Conservation (phyloP, 305 asterid species). For the Plantago rigida region DNA sequence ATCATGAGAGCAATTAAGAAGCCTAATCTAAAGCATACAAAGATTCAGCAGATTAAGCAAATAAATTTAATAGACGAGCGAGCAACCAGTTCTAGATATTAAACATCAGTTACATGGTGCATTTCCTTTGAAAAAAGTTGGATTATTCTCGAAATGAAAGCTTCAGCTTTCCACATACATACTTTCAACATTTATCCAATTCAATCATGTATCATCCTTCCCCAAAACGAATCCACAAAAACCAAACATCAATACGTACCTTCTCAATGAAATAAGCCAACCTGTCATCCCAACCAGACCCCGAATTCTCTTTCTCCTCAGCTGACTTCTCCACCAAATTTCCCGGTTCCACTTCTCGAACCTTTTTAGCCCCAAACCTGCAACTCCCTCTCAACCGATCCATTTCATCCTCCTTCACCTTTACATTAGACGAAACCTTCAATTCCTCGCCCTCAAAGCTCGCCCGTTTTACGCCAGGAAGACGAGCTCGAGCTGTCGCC, state of each 20-base stretch:
- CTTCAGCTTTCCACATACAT: too few relatives aligned
- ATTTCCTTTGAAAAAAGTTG: neutral
- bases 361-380: constrained; percentile 41
- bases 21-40: neutral
- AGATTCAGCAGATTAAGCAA: constrained; percentile 15
- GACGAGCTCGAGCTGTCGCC: constrained; percentile 54
- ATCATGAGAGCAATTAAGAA: neutral
- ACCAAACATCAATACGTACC: constrained; percentile 35
- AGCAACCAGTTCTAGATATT: neutral
- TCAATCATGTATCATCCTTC: too few relatives aligned
- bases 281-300: constrained; percentile 40
- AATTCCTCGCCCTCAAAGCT: constrained; percentile 26
- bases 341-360: constrained; percentile 33
- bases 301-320: constrained; percentile 24
- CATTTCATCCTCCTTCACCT: constrained; percentile 24
- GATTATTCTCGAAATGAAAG: too few relatives aligned
- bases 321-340: constrained; percentile 27
- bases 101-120: neutral
- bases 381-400: constrained; percentile 29
- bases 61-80: neutral
- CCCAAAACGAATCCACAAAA: neutral
- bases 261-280: constrained; percentile 49
- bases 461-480: constrained; percentile 54
- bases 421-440: constrained; percentile 24
- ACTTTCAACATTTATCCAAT: too few relatives aligned